Conservation (phyloP, 345 rosid species). For the Garcia nutans region DNA sequence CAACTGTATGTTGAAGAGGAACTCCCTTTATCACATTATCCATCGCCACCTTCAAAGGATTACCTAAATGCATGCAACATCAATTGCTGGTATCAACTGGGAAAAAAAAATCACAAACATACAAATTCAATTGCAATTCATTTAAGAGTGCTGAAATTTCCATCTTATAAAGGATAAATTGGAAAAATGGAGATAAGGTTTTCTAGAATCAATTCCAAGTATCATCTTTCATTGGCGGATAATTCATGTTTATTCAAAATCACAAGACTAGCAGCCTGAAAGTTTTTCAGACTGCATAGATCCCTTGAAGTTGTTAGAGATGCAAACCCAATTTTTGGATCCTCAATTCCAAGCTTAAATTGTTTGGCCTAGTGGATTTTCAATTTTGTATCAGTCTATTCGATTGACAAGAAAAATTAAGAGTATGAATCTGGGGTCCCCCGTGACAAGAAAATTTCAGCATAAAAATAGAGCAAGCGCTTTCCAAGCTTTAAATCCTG, state of each 20-base stretch:
- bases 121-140: background rate
- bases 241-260: background rate
- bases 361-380: too few relatives aligned
- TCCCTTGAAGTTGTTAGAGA: too few relatives aligned
- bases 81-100: constrained; percentile 9
- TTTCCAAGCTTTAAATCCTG: background rate
- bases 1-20: constrained; percentile 47
- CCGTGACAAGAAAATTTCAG: too few relatives aligned
- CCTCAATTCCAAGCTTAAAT: background rate
- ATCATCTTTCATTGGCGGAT: background rate
- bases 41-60: constrained; percentile 41
- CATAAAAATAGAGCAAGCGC: too few relatives aligned
- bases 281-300: too few relatives aligned
- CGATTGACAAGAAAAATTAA: background rate
- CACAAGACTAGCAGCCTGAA: background rate
- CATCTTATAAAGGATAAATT: background rate
- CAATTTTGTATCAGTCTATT: background rate
- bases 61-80: constrained; percentile 39
- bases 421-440: background rate
- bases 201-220: background rate
- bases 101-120: background rate
- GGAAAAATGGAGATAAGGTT: background rate
- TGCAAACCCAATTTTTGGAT: background rate
- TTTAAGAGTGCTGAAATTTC: background rate
- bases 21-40: constrained; percentile 49